Evolutionary conservation across 306 rosid species (phyloP), one percentile per base, ranked within the genome.

Genomic region (Cucurbita maxima): DNA sequence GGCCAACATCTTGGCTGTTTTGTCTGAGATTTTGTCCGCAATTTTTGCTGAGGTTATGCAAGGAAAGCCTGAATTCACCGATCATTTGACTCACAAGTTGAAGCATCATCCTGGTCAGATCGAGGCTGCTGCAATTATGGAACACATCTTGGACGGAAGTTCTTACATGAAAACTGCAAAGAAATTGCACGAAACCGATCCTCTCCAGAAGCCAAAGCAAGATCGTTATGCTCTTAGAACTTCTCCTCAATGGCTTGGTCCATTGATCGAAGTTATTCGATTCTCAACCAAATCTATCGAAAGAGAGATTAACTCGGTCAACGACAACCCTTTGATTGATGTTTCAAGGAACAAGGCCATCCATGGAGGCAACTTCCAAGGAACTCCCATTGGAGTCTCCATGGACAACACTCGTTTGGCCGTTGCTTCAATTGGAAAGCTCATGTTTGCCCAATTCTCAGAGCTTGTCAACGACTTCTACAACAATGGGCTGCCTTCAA

Each of bases 71-170:
- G 98, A 92, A 50, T 92, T 90, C 38, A 92, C 96, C 0, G 96
- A 92, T 47, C 91, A 92, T 74, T 84, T 92, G 87, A 90, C 93
- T 0, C 98, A 92, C 38, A 92, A 90, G 38, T 55, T 90, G 57
- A 92, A 92, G 76, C 98, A 92, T 62, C 98, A 92, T 48, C 98
- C 98, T 36, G 96, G 98, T 0, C 98, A 92, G 13, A 92, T 92
- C 41, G 98, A 92, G 37, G 96, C 96, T 5, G 98, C 98, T 5
- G 96, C 98, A n/a, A 92, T 92, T 0, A 92, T 92, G 98, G 98
- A 92, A 48, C 96, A 92, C 60, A 30, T 30, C 34, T 2, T 30
- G 34, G 34, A 30, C 2, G 34, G 34, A 30, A 30, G 34, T 3
- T 30, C 34, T 30, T 30, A 30, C 34, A 30, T 30, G 34, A 30